Percentiles rank a stretch among this genome's conserved stretches.
Evolutionary conservation across 768 basidiomycete species (phyloP).

Genomic region (Trametes cingulata): DNA sequence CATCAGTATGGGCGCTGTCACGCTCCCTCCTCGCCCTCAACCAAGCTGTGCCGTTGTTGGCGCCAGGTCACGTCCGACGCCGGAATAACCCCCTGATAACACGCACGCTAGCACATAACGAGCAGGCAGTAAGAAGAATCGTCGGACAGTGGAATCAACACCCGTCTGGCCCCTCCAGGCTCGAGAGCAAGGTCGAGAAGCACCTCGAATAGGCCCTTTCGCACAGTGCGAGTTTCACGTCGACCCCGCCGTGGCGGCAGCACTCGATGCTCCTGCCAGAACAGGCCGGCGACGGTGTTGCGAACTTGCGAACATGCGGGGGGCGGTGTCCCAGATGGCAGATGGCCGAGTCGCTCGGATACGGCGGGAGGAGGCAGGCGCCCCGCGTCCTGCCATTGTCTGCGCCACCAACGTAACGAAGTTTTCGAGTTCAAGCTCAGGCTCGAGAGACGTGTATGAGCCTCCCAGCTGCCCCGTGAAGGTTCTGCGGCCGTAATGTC

Average conservation of each 20-base stretch:
- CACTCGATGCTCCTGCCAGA: neutral
- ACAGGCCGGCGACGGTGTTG: neutral
- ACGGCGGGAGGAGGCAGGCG: neutral
- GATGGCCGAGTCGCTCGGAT: constrained; percentile 8
- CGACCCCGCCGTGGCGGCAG: neutral
- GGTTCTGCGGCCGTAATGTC: neutral
- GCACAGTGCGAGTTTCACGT: neutral
- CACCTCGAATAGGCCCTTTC: constrained; percentile 1
- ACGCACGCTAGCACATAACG: neutral
- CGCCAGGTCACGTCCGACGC: neutral
- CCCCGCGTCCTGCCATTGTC: neutral
- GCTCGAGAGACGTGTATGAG: neutral
- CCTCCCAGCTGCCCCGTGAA: neutral
- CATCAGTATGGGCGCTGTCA: neutral
- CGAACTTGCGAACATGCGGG: neutral
- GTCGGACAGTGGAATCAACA: neutral
- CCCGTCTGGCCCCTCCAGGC: neutral
- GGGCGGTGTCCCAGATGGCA: constrained; percentile 3
- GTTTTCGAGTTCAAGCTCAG: no score
- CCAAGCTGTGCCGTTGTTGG: constrained; percentile 6
- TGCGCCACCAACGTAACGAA: neutral
- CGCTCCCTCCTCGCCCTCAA: neutral
- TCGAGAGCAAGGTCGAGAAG: neutral
- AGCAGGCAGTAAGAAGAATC: neutral
- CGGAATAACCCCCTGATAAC: neutral